Conservation (phyloP, 2,329 filamentous ascomycete genomes). For the Epichloe typhina region DNA sequence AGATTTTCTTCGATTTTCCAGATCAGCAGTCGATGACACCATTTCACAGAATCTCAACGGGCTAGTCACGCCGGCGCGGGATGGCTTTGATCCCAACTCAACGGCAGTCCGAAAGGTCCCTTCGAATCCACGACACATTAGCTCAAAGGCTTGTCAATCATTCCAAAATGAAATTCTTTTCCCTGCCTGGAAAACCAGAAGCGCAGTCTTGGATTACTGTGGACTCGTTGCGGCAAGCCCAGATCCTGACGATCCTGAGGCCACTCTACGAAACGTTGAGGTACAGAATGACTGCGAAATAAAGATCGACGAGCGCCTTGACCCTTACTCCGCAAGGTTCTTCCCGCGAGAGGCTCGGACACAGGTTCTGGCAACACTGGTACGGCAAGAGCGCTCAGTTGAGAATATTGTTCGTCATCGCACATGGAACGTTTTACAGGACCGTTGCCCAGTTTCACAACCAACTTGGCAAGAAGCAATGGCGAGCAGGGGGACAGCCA, state of each 20-base stretch:
- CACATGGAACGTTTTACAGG: slow-evolving; percentile 67
- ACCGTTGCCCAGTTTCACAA: slow-evolving; percentile 53
- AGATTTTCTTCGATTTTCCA: slow-evolving; percentile 87
- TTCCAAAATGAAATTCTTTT: slow-evolving; percentile 76
- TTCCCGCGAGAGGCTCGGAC: slow-evolving; percentile 70
- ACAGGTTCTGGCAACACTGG: slow-evolving; percentile 58
- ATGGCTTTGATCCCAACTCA: slow-evolving; percentile 66
- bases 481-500: slow-evolving; percentile 32
- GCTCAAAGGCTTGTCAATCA: slow-evolving; percentile 45
- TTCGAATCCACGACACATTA: slow-evolving; percentile 39
- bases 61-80: slow-evolving; percentile 58
- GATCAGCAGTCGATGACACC: slow-evolving; percentile 77
- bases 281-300: slow-evolving; percentile 55
- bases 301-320: slow-evolving; percentile 74
- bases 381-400: slow-evolving; percentile 63
- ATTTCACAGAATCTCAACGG: slow-evolving; percentile 91
- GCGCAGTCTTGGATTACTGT: slow-evolving; percentile 80
- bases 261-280: slow-evolving; percentile 55
- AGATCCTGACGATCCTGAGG: slow-evolving; percentile 76
- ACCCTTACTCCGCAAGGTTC: slow-evolving; percentile 80
- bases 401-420: slow-evolving; percentile 68
- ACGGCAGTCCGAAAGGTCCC: slow-evolving; percentile 50
- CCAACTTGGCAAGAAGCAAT: slow-evolving; percentile 53
- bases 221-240: slow-evolving; percentile 74
- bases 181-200: slow-evolving; percentile 73